A percentile compares a stretch with the other conserved stretches of the same genome.
Evolutionary conservation across 2,329 filamentous ascomycete species (phyloP).

Genomic region (Reticulascus tulasneorum): DNA sequence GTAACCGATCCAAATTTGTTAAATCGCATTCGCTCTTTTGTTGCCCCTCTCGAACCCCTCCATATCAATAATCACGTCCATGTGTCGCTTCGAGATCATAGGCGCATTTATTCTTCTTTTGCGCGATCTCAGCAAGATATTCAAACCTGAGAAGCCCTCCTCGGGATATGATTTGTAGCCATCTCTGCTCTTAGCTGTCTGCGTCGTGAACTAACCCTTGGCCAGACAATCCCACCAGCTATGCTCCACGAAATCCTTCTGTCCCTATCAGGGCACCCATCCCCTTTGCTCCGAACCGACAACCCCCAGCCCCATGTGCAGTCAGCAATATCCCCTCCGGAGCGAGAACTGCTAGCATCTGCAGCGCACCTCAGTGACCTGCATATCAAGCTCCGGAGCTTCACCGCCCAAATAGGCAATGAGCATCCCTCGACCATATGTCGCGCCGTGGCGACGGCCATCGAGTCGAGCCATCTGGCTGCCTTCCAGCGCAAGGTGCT

Average conservation of each 20-base stretch:
- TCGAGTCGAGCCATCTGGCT: conserved; percentile 70
- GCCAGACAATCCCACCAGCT: conserved; percentile 13
- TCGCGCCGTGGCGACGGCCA: conserved; percentile 77
- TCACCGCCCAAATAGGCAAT: conserved; percentile 63
- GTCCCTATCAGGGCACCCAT: conserved; percentile 90
- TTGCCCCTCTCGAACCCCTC: too few species aligned
- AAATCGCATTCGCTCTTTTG: too few species aligned
- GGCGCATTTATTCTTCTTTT: conserved; percentile 45
- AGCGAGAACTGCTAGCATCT: conserved; percentile 74
- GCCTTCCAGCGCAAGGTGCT: conserved; percentile 81
- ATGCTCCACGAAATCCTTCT: conserved; percentile 99
- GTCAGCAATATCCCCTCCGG: conserved; percentile 66
- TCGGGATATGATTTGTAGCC: conserved; percentile 8
- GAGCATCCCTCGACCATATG: conserved; percentile 78
- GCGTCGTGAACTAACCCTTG: conserved; percentile 13
- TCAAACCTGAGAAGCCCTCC: conserved; percentile 28
- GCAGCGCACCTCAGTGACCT: conserved; percentile 74
- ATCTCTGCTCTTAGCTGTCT: not conserved
- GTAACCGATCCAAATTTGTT: too few species aligned
- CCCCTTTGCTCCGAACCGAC: conserved; percentile 69
- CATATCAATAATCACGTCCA: too few species aligned
- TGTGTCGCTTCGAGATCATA: conserved; percentile 53
- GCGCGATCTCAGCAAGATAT: conserved; percentile 37
- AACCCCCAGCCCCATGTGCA: conserved; percentile 40
- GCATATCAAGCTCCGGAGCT: conserved; percentile 67